Evolutionary conservation across 495 filamentous ascomycete genomes (phyloP), one percentile per base, ranked within the genome.

Genomic region (Geopyxis carbonaria): DNA sequence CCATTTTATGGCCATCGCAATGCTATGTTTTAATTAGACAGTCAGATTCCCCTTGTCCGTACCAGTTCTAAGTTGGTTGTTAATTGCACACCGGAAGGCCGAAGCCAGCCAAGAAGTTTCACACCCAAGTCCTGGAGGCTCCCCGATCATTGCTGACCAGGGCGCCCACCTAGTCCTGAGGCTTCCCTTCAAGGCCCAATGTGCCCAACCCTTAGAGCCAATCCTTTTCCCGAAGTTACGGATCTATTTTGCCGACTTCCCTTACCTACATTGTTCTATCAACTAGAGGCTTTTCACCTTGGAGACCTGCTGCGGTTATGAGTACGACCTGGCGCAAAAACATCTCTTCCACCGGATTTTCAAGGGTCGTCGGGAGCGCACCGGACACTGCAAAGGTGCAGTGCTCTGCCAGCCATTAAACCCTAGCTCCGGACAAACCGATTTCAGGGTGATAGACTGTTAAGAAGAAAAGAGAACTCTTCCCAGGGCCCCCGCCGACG

Each of bases 11-110:
- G 65, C 70, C 68, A 76, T 77, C 67, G 63, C 64, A 66, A 66
- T 66, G 64, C 64, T 66, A 66, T 66, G 64, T 66, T 66, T 67
- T 67, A 65, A 65, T 77, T 77, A 76, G 70, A 77, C 68, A 77
- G 69, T 77, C 69, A 76, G 69, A 77, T 77, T 76, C 70, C 69
- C 66, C 68, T 71, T 72, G 69, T 73, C 67, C 66, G 68, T 71
- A 73, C 68, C 65, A 73, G 69, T 72, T 73, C 69, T 69, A 70
- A 71, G 69, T 70, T 65, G 65, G 65, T 71, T 65, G 66, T 71
- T 70, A 69, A 68, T 56, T 60, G 64, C 60, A 62, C 66, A 65
- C 68, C 65, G 64, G 67, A 72, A 66, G 64, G 63, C 65, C 63
- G 65, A 69, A 63, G 49, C 63, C 66, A 70, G 67, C 67, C 67